phyloP scores from a whole-genome alignment of 2,329 filamentous ascomycete genomes.

The Orbilia ellipsospora region DNA sequence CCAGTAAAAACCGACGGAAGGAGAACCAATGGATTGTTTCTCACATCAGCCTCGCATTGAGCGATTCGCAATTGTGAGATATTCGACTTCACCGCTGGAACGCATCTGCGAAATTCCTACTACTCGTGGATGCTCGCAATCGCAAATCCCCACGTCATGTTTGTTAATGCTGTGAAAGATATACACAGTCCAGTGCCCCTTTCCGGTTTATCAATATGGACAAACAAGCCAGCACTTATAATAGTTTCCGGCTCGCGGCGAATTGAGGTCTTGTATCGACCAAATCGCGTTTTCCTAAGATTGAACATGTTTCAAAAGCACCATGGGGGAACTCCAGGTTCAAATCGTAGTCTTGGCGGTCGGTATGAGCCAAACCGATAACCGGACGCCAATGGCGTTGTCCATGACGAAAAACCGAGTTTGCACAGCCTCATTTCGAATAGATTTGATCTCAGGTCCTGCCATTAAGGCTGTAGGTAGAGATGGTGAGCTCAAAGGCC shows the following conservation, averaged over 20 bases:
- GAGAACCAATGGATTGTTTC: neutral
- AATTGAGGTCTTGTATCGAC: conserved; percentile 3
- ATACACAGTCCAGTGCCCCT: no score
- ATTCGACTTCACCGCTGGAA: neutral
- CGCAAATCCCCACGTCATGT: conserved; percentile 7
- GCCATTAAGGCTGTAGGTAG: no score
- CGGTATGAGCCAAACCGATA: conserved; percentile 27
- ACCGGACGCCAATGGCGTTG: neutral
- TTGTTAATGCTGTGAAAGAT: neutral
- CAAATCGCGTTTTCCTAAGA: conserved; percentile 18
- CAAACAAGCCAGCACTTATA: neutral
- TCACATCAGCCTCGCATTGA: conserved; percentile 29
- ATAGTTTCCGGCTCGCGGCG: neutral
- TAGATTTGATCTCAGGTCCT: neutral
- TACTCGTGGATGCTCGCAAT: neutral
- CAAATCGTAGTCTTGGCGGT: conserved; percentile 19
- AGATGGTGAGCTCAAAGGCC: no score
- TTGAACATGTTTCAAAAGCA: conserved; percentile 38
- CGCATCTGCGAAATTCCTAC: neutral
- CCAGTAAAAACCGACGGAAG: neutral
- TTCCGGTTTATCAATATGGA: no score
- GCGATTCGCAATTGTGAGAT: conserved; percentile 40
- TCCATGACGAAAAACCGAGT: neutral
- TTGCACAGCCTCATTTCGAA: conserved; percentile 30
- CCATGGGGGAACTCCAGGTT: conserved; percentile 10